These are phyloP conservation scores for Fragaria iinumae DNA, from an alignment of 306 rosid genomes.

Conservation along the genomic window DNA sequence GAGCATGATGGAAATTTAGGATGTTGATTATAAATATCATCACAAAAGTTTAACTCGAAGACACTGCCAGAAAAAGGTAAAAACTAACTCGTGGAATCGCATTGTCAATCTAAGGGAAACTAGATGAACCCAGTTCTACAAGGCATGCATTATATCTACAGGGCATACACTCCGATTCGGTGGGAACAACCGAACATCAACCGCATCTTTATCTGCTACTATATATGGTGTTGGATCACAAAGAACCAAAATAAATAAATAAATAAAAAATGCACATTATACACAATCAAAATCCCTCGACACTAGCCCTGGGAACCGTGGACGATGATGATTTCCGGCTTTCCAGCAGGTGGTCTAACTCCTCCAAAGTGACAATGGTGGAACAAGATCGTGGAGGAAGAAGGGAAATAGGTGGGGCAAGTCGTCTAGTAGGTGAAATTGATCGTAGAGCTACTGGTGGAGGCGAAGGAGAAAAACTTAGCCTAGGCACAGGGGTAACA, in stretches of 20 bases:
- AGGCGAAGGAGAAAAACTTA: conserved; percentile 75
- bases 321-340: conserved; percentile 82
- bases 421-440: conserved; percentile 64
- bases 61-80: not conserved
- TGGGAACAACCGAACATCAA: conserved; percentile 24
- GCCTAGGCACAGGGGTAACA: conserved; percentile 55
- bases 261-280: conserved; percentile 43
- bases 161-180: conserved; percentile 49
- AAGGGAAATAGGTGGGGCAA: conserved; percentile 33
- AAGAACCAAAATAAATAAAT: conserved; percentile 31
- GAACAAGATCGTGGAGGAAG: conserved; percentile 69
- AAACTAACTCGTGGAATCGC: not conserved
- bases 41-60: not conserved
- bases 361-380: conserved; percentile 65
- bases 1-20: too few relatives aligned
- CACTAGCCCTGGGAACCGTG: conserved; percentile 62
- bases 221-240: conserved; percentile 70
- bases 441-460: conserved; percentile 54
- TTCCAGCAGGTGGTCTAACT: conserved; percentile 64
- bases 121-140: conserved; percentile 22
- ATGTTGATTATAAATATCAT: not conserved
- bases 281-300: conserved; percentile 87
- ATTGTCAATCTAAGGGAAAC: conserved; percentile 1
- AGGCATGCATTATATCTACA: conserved; percentile 58
- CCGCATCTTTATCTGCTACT: conserved; percentile 69